Evolutionary conservation across 805 yeast genomes (phyloP), one percentile per base, ranked within the genome.

Genomic region (Yarrowia yakushimensis): DNA sequence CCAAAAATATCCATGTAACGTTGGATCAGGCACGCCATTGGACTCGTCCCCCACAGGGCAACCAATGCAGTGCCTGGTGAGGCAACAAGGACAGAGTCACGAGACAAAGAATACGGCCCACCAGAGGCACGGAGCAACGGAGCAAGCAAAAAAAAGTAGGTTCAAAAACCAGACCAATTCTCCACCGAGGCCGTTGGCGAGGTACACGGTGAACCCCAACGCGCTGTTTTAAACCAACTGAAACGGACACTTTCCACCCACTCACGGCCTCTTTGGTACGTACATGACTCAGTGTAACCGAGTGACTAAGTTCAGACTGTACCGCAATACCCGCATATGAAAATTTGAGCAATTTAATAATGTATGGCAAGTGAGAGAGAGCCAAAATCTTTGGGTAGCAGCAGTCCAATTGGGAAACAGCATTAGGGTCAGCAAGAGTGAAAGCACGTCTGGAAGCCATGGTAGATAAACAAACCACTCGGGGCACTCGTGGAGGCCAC

Each of bases 241-340:
- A 4, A 25, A 25, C 27, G 27, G 27, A 25, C 27, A 25, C 27
- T 25, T 8, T 25, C 27, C 27, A 4, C 27, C 27, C 27, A 8
- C 27, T 25, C 27, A 25, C 27, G 8, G 4, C 27, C 8, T 25
- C 27, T 31, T 31, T 31, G 13, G 34, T 15, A 9, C 31, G 13
- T 22, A 13, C 17, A 23, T 41, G 45, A 41, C 45, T 41, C 45
- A 39, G 27, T 18, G n/a, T 34, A 34, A n/a, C 23, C 1, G 41
- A 36, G 7, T 18, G 23, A 11, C 15, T 22, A 23, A 25, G 48
- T 27, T 42, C 48, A n/a, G n/a, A 23, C 34, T n/a, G 46, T 25
- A 28, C 34, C 52, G 18, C 52, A 28, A 45, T 45, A 45, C 28
- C 52, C 52, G 52, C 52, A 45, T 45, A 43, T 43, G 50, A 43